These are phyloP conservation scores for Dioscorea alata DNA, from an alignment of 106 monocot genomes.

Conservation along the genomic window DNA sequence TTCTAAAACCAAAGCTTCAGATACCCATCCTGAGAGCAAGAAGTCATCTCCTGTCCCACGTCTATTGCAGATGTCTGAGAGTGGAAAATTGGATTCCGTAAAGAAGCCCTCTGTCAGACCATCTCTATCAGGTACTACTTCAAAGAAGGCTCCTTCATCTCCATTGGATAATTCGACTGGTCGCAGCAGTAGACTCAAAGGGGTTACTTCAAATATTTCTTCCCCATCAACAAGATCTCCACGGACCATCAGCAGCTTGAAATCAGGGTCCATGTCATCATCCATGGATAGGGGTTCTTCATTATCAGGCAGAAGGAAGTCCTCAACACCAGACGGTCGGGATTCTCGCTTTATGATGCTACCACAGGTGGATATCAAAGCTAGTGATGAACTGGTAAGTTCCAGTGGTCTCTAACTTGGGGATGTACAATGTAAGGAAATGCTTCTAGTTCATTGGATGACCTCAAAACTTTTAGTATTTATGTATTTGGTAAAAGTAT, in stretches of 20 bases:
- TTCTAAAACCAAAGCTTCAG: slow-evolving; percentile 11
- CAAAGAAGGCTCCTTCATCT: slow-evolving; percentile 28
- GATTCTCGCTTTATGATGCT: slow-evolving; percentile 80
- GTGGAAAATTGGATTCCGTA: slow-evolving; percentile 19
- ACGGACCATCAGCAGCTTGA: slow-evolving; percentile 34
- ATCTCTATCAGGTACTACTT: slow-evolving; percentile 24
- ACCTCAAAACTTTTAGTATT: too few species aligned
- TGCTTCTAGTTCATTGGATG: too few species aligned
- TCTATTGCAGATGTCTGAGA: slow-evolving; percentile 14
- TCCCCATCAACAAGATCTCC: slow-evolving; percentile 41
- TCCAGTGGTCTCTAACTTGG: not conserved
- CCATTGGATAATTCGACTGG: slow-evolving; percentile 27
- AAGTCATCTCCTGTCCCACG: slow-evolving; percentile 19
- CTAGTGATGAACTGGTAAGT: slow-evolving; percentile 77
- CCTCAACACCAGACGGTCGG: slow-evolving; percentile 40
- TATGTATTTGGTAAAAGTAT: too few species aligned
- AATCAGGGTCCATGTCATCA: slow-evolving; percentile 28
- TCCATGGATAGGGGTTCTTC: slow-evolving; percentile 46
- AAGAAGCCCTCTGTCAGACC: slow-evolving; percentile 32
- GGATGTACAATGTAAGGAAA: too few species aligned
- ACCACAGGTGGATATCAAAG: slow-evolving; percentile 81
- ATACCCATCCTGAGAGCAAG: slow-evolving; percentile 6
- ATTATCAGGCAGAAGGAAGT: slow-evolving; percentile 38
- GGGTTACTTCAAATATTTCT: slow-evolving; percentile 28
- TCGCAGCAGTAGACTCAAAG: slow-evolving; percentile 27